Evolutionary conservation across 768 basidiomycete genomes (phyloP), one percentile per base, ranked within the genome.

Genomic region (Psilocybe cyanescens): DNA sequence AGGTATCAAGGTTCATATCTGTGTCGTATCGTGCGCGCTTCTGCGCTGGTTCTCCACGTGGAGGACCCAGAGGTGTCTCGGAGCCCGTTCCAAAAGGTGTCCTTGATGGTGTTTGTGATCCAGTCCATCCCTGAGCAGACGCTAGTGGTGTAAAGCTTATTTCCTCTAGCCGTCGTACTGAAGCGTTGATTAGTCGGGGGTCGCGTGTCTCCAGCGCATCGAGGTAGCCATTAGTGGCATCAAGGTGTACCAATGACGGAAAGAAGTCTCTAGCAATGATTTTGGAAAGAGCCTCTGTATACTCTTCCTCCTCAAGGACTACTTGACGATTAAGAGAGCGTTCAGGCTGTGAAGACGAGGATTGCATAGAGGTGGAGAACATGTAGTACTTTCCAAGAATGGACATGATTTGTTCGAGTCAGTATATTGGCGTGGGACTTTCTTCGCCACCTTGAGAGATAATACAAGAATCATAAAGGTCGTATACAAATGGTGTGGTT

Each of bases 201-300:
- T 97, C 93, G 62, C 87, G 79, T n/a, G 87, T 80, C 47, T 84
- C 82, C 44, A 94, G 76, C 3, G 94, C 94, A 62, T 91, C 88
- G 24, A 97, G 85, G 75, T 95, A 95, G 59, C 81, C 83, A 72
- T 96, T 94, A 33, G 93, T 92, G 17, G 94, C 92, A 67, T 96
- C 92, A 29, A 97, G 83, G 67, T 94, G 92, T 16, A 90, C 86
- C 8, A 99, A 85, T 11, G 94, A 94, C 0, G 97, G 97, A 70
- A 99, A 99, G 83, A 99, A 99, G 77, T 99, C 97, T 52, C 97
- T 89, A 41, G 93, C 91, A 69, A 99, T 99, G 69, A 99, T 98
- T 50, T 88, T 84, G 9, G 93, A 94, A 19, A 99, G 82, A 1
- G 91, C 92, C 49, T 86, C 87, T 1, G 94, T 95, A 74, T 99